These are phyloP conservation scores for Geotrichum klebahnii DNA, from an alignment of 1,139 yeast genomes.

Conservation along the genomic window DNA sequence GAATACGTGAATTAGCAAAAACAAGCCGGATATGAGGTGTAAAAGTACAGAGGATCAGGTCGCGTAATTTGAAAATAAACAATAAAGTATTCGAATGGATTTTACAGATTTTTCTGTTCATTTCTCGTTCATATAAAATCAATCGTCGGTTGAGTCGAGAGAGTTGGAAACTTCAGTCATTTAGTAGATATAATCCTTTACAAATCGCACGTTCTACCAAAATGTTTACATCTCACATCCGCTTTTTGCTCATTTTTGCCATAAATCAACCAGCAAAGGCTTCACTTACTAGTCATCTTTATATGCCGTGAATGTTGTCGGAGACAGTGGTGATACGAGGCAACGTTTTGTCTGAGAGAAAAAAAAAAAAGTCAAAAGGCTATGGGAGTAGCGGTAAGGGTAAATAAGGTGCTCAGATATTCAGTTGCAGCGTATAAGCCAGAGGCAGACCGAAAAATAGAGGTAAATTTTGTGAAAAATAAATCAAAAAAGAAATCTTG, in stretches of 20 bases:
- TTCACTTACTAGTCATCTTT: constrained; percentile 24
- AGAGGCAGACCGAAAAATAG: no score
- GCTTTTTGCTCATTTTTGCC: neutral
- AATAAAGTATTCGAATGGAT: no score
- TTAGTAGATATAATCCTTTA: neutral
- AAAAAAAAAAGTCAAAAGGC: constrained; percentile 3
- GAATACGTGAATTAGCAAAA: no score
- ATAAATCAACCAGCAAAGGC: neutral
- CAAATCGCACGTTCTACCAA: neutral
- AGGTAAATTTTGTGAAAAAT: no score
- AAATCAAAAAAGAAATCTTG: no score
- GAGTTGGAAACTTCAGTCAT: neutral
- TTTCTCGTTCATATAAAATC: no score
- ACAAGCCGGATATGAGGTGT: no score
- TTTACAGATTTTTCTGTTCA: no score
- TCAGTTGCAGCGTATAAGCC: no score
- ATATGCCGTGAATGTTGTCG: constrained; percentile 22
- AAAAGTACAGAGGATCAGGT: no score
- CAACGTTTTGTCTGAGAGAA: constrained; percentile 11
- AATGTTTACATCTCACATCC: neutral
- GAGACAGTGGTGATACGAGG: constrained; percentile 10
- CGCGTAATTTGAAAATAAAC: no score
- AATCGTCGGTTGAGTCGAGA: no score
- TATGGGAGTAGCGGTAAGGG: neutral
- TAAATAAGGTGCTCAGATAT: constrained; percentile 9